Evolutionary conservation across 768 basidiomycete species (phyloP).

Genomic region (Boletus reticulatus): DNA sequence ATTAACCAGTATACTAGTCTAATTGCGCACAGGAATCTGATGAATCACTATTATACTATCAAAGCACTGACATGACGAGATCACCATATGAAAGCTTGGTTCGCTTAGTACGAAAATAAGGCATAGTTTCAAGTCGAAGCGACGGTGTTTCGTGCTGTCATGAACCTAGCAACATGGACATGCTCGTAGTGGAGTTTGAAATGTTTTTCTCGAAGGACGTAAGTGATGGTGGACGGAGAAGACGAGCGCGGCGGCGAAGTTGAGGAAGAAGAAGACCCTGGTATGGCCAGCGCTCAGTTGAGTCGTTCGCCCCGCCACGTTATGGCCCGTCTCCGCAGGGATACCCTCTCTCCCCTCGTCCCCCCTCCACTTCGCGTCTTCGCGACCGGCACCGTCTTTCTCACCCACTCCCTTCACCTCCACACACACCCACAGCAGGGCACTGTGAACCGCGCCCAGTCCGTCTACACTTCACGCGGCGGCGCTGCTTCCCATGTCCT

Average conservation of each 20-base stretch:
- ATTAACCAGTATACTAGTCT: too few relatives aligned
- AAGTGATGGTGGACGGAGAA: not conserved
- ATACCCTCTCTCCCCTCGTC: constrained; percentile 19
- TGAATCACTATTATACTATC: too few relatives aligned
- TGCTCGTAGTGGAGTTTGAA: too few relatives aligned
- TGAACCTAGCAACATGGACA: too few relatives aligned
- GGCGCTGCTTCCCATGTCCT: constrained; percentile 72
- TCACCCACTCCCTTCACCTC: constrained; percentile 68
- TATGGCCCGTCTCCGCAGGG: constrained; percentile 31
- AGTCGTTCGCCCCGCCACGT: not conserved
- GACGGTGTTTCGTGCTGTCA: too few relatives aligned
- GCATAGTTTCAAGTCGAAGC: too few relatives aligned
- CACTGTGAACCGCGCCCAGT: constrained; percentile 65
- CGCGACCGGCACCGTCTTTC: constrained; percentile 77
- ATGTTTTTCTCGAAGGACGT: not conserved
- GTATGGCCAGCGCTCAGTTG: not conserved
- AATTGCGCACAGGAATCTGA: too few relatives aligned
- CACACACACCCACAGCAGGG: constrained; percentile 57
- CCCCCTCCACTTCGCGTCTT: constrained; percentile 55
- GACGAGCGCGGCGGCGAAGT: too few relatives aligned
- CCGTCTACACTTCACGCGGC: constrained; percentile 64
- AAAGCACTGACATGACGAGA: too few relatives aligned
- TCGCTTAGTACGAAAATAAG: too few relatives aligned
- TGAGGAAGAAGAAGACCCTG: not conserved
- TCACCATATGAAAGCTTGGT: too few relatives aligned